Percentiles rank a stretch among this genome's conserved stretches.
phyloP scores from a whole-genome alignment of 1,284 basidiomycete species.

The Agaricales sp. region DNA sequence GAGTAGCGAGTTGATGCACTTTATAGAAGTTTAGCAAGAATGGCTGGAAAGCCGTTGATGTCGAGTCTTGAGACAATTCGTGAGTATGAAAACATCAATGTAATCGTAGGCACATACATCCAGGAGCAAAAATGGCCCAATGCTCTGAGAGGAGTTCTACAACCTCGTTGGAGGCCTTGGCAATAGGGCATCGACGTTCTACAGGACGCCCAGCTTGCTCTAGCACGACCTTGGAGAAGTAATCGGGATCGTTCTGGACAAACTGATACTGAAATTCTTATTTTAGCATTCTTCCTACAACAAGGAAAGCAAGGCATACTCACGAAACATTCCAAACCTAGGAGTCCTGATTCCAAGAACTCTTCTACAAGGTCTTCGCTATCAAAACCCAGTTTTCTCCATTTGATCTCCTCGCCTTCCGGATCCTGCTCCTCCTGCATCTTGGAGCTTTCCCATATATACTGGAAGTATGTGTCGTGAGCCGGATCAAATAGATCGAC shows the following conservation, averaged over 20 bases:
- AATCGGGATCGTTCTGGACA: conserved; percentile 61
- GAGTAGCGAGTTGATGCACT: conserved; percentile 75
- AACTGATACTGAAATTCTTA: conserved; percentile 45
- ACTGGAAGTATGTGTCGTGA: conserved; percentile 55
- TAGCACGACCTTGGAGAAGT: conserved; percentile 76
- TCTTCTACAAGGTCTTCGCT: conserved; percentile 75
- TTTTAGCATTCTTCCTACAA: conserved; percentile 3
- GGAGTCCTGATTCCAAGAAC: conserved; percentile 76
- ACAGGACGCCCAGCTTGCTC: conserved; percentile 77
- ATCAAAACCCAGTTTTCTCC: conserved; percentile 74
- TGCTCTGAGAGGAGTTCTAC: conserved; percentile 84
- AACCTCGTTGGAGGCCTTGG: conserved; percentile 78
- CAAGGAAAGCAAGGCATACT: conserved; percentile 14
- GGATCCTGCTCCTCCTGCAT: conserved; percentile 39
- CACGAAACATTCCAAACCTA: conserved; percentile 82
- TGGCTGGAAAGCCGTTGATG: conserved; percentile 78
- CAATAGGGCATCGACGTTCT: conserved; percentile 79
- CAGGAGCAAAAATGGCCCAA: conserved; percentile 74
- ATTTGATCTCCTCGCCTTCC: conserved; percentile 45
- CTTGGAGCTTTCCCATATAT: conserved; percentile 63
- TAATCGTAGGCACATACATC: conserved; percentile 38
- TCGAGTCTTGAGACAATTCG: conserved; percentile 47
- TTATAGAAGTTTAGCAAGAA: conserved; percentile 84
- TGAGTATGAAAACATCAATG: conserved; percentile 4
- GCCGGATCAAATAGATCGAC: conserved; percentile 59